Base-by-base conservation (phyloP, 1,284 basidiomycete species). In the Cystobasidium pallidum region DNA sequence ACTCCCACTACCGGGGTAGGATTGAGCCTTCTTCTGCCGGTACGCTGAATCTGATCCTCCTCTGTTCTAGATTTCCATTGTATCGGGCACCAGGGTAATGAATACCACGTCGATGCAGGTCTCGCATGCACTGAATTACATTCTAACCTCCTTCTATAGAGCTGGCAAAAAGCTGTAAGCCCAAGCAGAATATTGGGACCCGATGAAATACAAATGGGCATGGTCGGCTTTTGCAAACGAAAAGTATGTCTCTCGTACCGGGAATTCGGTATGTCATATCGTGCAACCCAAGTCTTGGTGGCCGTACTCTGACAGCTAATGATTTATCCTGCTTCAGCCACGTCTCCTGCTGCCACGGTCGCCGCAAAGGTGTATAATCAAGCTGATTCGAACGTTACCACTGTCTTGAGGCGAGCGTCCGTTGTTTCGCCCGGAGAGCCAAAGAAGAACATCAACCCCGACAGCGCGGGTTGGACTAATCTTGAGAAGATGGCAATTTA, bases 401-500 rank as follows among this genome's bases (percentile, higher is more conserved):
- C 1, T 11, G 15, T 19, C 6, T 10, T 57, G 4, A 21, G 11
- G 32, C 17, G 10, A 57, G 54, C 54, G 10, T 57, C 54, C 6
- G 24, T 57, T 17, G 32, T 34, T n/a, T 57, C 54, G 15, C 24
- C 28, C 4, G 3, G 19, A 34, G 54, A 57, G 3, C 32, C 54
- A n/a, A 36, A 57, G 11, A 34, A 7, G 30, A 34, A 34, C 6
- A 32, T 24, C 17, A n/a, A 34, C 15, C 54, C 30, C 19, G n/a
- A 34, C 32, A 34, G 10, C 3, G 32, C 32, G n/a, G 30, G 32
- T 3, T 30, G 47, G 0, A 58, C 55, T 3, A 32, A 41, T 24
- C 11, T 24, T 15, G 36, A 68, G 36, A 59, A 68, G 66, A 30
- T 57, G 43, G 66, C 66, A 8, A 47, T 68, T 19, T 24, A 28